Conservation (phyloP, 345 rosid species). For the Citrus inodora region DNA sequence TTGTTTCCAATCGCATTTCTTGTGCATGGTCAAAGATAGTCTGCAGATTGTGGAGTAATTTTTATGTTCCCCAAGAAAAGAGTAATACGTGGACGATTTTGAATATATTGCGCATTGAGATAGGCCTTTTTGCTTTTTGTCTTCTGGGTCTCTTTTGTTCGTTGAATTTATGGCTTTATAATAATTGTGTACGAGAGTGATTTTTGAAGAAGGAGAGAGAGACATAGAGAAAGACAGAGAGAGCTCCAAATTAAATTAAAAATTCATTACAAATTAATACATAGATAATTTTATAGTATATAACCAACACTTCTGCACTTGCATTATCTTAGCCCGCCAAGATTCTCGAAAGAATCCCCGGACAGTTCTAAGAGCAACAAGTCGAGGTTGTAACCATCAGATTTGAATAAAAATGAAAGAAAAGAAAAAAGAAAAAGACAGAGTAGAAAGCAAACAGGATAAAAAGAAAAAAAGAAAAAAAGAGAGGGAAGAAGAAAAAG, state of each 20-base stretch:
- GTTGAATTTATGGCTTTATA: not conserved
- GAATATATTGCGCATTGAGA: no score
- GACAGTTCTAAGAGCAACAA: slow-evolving; percentile 40
- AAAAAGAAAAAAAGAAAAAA: not conserved
- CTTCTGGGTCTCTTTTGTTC: not conserved
- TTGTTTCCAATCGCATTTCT: not conserved
- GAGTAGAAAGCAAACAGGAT: slow-evolving; percentile 8
- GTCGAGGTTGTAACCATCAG: slow-evolving; percentile 54
- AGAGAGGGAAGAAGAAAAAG: slow-evolving; percentile 3
- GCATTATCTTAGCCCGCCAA: slow-evolving; percentile 32
- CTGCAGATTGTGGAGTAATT: not conserved
- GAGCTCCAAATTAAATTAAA: not conserved
- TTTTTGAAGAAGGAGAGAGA: not conserved
- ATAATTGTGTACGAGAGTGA: not conserved
- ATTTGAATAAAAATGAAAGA: not conserved
- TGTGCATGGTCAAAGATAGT: slow-evolving; percentile 6
- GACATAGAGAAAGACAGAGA: not conserved
- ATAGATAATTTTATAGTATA: not conserved
- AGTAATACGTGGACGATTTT: not conserved
- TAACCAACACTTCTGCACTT: slow-evolving; percentile 49
- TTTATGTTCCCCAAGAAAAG: not conserved
- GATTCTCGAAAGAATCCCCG: slow-evolving; percentile 35
- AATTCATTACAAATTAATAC: not conserved
- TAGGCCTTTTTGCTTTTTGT: not conserved
- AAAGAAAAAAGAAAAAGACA: not conserved